Conservation (phyloP, 768 basidiomycete genomes). For the Boletus reticulatus region DNA sequence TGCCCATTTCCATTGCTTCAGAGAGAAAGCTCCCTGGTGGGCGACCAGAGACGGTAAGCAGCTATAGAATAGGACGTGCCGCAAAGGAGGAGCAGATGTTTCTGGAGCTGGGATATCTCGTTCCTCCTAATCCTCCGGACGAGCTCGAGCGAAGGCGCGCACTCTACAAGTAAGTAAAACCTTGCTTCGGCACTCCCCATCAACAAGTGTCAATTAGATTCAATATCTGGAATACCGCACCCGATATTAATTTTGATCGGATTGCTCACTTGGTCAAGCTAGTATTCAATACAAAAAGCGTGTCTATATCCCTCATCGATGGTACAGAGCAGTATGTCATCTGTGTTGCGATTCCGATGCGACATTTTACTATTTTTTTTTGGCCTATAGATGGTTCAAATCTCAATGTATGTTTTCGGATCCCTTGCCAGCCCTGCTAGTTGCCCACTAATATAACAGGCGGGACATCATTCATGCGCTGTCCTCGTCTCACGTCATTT, state of each 20-base stretch:
- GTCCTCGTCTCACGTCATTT: conserved; percentile 63
- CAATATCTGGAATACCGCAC: conserved; percentile 84
- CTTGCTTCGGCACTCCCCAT: background rate
- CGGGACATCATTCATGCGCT: conserved; percentile 43
- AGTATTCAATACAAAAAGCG: conserved; percentile 88
- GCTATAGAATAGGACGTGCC: conserved; percentile 43
- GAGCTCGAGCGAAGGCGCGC: conserved; percentile 82
- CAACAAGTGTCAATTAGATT: conserved; percentile 49
- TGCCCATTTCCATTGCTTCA: conserved; percentile 42
- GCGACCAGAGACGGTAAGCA: conserved; percentile 32
- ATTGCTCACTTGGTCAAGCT: conserved; percentile 91
- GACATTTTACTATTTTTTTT: conserved; percentile 9
- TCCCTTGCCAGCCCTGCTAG: background rate
- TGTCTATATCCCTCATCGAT: conserved; percentile 81
- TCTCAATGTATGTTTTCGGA: conserved; percentile 64
- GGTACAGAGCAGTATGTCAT: conserved; percentile 71
- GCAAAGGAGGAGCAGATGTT: conserved; percentile 71
- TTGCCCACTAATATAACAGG: conserved; percentile 30
- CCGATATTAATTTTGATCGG: conserved; percentile 90
- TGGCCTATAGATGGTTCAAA: conserved; percentile 72
- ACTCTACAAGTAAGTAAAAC: conserved; percentile 65
- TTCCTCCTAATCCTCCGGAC: conserved; percentile 81
- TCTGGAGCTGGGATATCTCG: conserved; percentile 62
- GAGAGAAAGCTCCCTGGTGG: conserved; percentile 34
- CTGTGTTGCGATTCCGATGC: conserved; percentile 1